Evolutionary conservation across 345 rosid species (phyloP).

Genomic region (Microthlaspi erraticum): DNA sequence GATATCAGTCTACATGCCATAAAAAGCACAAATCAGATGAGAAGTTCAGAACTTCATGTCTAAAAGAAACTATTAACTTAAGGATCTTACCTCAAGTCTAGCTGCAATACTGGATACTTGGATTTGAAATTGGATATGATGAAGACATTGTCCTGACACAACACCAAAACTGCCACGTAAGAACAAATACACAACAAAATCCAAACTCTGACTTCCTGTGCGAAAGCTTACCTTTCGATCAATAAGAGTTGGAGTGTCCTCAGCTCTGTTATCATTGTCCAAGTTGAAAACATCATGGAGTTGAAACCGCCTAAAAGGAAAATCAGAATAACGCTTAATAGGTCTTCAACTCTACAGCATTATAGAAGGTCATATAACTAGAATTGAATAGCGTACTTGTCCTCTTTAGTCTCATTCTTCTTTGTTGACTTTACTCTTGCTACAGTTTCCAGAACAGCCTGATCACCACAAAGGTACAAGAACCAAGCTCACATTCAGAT

Average conservation of each 20-base stretch:
- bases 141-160: slow-evolving; percentile 89
- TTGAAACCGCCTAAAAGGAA: slow-evolving; percentile 64
- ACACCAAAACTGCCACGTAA: slow-evolving; percentile 28
- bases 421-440: slow-evolving; percentile 72
- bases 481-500: slow-evolving; percentile 29
- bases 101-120: slow-evolving; percentile 87
- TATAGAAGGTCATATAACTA: background rate
- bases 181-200: slow-evolving; percentile 22
- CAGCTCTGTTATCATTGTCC: slow-evolving; percentile 83
- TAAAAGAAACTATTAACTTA: slow-evolving; percentile 2
- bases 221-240: slow-evolving; percentile 70
- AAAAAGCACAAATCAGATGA: slow-evolving; percentile 31
- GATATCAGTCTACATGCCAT: slow-evolving; percentile 77
- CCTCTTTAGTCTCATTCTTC: slow-evolving; percentile 86
- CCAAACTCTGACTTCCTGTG: slow-evolving; percentile 2
- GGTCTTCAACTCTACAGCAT: background rate
- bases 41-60: background rate
- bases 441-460: slow-evolving; percentile 96
- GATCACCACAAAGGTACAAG: slow-evolving; percentile 44
- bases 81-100: slow-evolving; percentile 71
- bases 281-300: slow-evolving; percentile 80
- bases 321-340: slow-evolving; percentile 16
- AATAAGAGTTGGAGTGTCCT: slow-evolving; percentile 87
- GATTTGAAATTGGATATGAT: slow-evolving; percentile 94
- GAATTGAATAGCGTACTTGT: slow-evolving; percentile 61